A percentile compares a stretch with the other conserved stretches of the same genome.
Conservation (phyloP, 1,284 basidiomycete species). For the Cutaneotrichosporon dermatis region DNA sequence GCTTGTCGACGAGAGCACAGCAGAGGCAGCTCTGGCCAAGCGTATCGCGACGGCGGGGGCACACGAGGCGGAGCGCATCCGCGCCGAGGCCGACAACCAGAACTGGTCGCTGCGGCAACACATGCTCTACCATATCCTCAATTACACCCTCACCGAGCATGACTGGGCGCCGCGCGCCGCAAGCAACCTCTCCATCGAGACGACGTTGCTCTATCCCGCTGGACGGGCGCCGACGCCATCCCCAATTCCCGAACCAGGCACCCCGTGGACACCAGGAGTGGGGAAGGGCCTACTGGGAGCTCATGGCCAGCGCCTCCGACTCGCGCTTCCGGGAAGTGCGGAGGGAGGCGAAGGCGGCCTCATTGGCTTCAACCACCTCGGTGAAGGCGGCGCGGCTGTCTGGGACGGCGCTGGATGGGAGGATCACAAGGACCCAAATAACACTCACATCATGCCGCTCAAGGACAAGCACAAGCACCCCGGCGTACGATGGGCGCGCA, state of each 20-base stretch:
- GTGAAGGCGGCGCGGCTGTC: slow-evolving; percentile 57
- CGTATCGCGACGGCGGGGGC: slow-evolving; percentile 22
- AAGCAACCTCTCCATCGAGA: slow-evolving; percentile 45
- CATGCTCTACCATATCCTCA: slow-evolving; percentile 90
- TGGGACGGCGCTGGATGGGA: slow-evolving; percentile 44
- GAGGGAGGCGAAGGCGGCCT: slow-evolving; percentile 52
- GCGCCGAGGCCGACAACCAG: slow-evolving; percentile 63
- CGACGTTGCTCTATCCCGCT: slow-evolving; percentile 68
- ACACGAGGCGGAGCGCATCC: slow-evolving; percentile 20
- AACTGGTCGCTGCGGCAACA: slow-evolving; percentile 68
- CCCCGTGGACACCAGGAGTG: slow-evolving; percentile 79
- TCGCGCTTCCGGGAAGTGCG: slow-evolving; percentile 50
- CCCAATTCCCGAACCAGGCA: slow-evolving; percentile 54
- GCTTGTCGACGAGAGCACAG: slow-evolving; percentile 9
- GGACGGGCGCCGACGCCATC: slow-evolving; percentile 60
- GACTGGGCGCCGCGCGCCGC: slow-evolving; percentile 10
- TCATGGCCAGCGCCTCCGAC: slow-evolving; percentile 74
- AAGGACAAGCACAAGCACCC: slow-evolving; percentile 29
- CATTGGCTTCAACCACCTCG: slow-evolving; percentile 69
- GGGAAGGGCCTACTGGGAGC: slow-evolving; percentile 68
- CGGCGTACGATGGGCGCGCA: slow-evolving; percentile 54
- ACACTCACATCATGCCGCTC: neutral
- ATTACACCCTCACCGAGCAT: slow-evolving; percentile 61
- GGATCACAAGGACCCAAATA: slow-evolving; percentile 1
- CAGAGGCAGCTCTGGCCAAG: neutral